Evolutionary conservation across 1,139 yeast genomes (phyloP), one percentile per base, ranked within the genome.

Genomic region (Entelexis paramagnoliae): DNA sequence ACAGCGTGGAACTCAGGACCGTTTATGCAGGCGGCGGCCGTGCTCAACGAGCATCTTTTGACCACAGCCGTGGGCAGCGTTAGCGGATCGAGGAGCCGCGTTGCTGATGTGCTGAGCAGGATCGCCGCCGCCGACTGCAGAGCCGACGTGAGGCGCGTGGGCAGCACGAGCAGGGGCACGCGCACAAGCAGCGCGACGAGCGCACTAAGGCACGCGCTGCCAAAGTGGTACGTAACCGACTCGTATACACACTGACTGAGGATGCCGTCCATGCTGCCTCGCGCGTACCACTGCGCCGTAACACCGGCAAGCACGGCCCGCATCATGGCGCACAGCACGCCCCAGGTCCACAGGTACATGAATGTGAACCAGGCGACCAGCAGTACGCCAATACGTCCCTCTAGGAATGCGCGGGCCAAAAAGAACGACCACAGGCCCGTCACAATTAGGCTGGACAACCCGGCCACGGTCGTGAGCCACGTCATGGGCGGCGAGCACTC

Each of bases 291-390:
- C 51, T 68, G 71, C 3, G 67, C 60, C 8, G 71, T 70, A 2
- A 69, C 60, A 6, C 67, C 66, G 1, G 72, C 59, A 2, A 69
- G 59, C 2, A 69, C 59, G 28, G 64, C 62, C 19, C 71, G 63
- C 53, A 69, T 70, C 38, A 71, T 58, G 5, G 72, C 71, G 44
- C 68, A 62, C 13, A 71, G 54, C 19, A 71, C 66, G 1, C 70
- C 70, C 69, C 72, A 69, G 1, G 74, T 68, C 75, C 75, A 71
- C 34, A 72, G 55, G 55, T 67, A 71, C 66, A 69, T 64, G 29
- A 71, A 56, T 3, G 66, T 58, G 58, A 68, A 69, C 55, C 67
- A 66, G 6, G 63, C 63, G 1, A 69, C 73, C 1, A 70, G 60
- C 4, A 62, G 50, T 63, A 62, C 57, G 13, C 64, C 60, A 35